Conservation (phyloP, 2,329 filamentous ascomycete species). For the Nigrograna mackinnonii region DNA sequence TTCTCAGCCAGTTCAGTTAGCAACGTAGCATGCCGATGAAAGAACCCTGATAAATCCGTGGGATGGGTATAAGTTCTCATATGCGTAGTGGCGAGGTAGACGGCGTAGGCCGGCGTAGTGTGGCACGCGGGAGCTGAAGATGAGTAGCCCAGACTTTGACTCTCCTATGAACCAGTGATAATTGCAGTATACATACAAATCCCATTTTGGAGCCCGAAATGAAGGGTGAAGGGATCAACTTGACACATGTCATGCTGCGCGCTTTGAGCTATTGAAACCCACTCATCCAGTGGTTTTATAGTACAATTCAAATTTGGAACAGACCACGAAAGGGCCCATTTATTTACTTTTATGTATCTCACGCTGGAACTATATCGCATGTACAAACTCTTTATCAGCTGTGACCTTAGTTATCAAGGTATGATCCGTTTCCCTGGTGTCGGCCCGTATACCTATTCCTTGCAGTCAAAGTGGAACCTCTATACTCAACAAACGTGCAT, state of each 20-base stretch:
- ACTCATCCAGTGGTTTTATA: background rate
- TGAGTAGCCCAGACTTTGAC: too few relatives aligned
- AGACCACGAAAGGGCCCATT: background rate
- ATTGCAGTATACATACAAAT: too few relatives aligned
- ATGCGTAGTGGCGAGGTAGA: too few relatives aligned
- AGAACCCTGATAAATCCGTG: too few relatives aligned
- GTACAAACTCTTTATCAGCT: background rate
- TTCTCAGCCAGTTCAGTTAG: too few relatives aligned
- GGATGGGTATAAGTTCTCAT: too few relatives aligned
- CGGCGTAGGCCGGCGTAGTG: too few relatives aligned
- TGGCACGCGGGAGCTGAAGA: too few relatives aligned
- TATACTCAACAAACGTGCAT: constrained; percentile 1
- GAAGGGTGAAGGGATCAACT: too few relatives aligned
- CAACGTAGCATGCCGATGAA: too few relatives aligned
- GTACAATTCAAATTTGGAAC: background rate
- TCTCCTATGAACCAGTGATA: too few relatives aligned
- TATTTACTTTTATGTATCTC: background rate
- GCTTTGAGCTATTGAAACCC: background rate
- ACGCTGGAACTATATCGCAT: background rate
- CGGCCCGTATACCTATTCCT: background rate
- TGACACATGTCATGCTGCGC: background rate
- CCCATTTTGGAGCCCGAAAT: too few relatives aligned
- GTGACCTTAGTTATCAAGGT: background rate
- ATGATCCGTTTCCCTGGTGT: constrained; percentile 1
- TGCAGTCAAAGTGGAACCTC: constrained; percentile 1